Base-by-base conservation (phyloP, 768 basidiomycete genomes). In the Xerocomellus dryophilus region DNA sequence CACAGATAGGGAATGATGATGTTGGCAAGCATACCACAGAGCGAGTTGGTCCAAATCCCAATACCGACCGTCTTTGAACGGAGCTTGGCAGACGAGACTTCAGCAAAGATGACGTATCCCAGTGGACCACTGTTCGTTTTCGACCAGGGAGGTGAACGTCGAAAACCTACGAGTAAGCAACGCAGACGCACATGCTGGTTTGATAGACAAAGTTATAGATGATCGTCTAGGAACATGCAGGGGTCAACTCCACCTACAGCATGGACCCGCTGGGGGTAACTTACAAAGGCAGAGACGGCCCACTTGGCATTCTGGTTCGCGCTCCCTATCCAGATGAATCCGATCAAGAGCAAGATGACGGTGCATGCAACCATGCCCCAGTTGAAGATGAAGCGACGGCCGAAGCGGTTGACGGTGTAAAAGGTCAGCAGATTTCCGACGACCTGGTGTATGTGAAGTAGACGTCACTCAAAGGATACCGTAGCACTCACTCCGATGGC, bases 141-240 rank as follows among this genome's bases (percentile, higher is more conserved):
- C 3, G 23, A 23, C 23, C 23, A 23, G 23, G 23, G 23, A 23
- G 23, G 10, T 54, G 11, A 54, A 23, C 23, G 7, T 42, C 32
- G 12, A 18, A 29, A n/a, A 20, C 12, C 1, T 2, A 2, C 27
- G 1, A 29, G 2, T n/a, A 4, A 31, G 1, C 2, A 2, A 27
- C 5, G 5, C 4, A 17, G n/a, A 41, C 67, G 50, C 15, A 69
- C 67, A 68, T 67, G 54, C 54, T 50, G 20, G 31, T 39, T 54
- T 69, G 65, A 47, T 61, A 69, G 17, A 65, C 57, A 50, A 68
- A 69, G 50, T 67, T 69, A 50, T 68, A 69, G 41, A 69, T 56
- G 44, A 68, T 63, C 51, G 65, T 68, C 67, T 68, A 15, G 2
- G 17, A 20, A 38, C 3, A 15, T 2, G 3, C 6, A 0, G 25